Evolutionary conservation across 129 eudicot genomes (phyloP), one percentile per base, ranked within the genome.

Genomic region (Flaveria bidentis): DNA sequence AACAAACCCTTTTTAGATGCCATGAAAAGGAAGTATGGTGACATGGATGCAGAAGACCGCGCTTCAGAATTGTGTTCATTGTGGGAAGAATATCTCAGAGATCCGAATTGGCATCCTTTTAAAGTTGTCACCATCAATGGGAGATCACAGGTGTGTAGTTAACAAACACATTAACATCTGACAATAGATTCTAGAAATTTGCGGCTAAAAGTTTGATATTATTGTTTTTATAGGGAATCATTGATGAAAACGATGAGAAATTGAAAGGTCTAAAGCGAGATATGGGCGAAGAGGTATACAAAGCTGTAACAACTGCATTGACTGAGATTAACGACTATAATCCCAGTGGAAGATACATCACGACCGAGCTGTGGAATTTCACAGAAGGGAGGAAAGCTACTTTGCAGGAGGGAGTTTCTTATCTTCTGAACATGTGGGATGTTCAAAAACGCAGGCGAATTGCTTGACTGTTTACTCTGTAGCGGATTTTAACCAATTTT

Each of bases 51-150:
- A 22, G 77, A 18, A 18, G 80, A 20, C 12, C 78, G 79, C 70
- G 96, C 96, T 30, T 13, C 75, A 30, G 88, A 87, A 80, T 30
- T 78, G 26, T 70, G 85, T 69, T 84, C 91, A 17, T 17, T 87
- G 75, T 89, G 93, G 86, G 86, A 86, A 45, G 76, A 77, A 11
- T 44, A 71, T 81, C 85, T 89, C 39, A 76, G 87, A 69, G 98
- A 89, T 80, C 86, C 93, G 20, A 84, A 53, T 77, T 92, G 97
- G 97, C 93, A 89, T 86, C 97, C 97, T 13, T 92, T 83, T 44
- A 92, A 85, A 82, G 76, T 92, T 17, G 66, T 89, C 25, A 28
- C 50, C 60, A 63, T 82, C 57, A 74, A 87, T 44, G 96, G 90
- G 28, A 81, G 60, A 22, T 60, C 81, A 71, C 70, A 86, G 96